A percentile compares a stretch with the other conserved stretches of the same genome.
Evolutionary conservation across 371 early-diverging fungal species (phyloP).

Genomic region (Rhizopus delemar): DNA sequence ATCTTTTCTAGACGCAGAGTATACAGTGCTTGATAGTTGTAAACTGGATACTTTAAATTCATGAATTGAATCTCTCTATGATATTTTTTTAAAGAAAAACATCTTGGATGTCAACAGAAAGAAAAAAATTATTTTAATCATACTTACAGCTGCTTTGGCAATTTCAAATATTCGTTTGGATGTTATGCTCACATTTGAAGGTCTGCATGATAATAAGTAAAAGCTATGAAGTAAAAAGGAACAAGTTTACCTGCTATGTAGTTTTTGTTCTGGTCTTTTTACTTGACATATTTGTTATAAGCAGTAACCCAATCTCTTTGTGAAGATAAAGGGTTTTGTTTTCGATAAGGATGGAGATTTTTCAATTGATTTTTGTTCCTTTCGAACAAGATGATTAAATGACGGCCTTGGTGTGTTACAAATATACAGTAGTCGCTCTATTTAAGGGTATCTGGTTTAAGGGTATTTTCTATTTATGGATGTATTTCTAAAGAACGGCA

Average conservation of each 20-base stretch:
- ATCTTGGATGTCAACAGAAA: conserved; percentile 11
- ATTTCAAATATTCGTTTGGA: conserved; percentile 16
- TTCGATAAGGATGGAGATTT: conserved; percentile 5
- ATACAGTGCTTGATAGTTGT: conserved; percentile 17
- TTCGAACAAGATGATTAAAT: too few relatives aligned
- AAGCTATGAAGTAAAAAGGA: conserved; percentile 7
- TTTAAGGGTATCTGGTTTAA: too few relatives aligned
- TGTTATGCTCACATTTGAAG: conserved; percentile 12
- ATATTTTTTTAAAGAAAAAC: conserved; percentile 13
- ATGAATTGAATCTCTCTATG: conserved; percentile 14
- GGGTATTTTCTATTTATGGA: too few relatives aligned
- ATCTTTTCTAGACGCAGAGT: conserved; percentile 20
- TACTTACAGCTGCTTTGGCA: conserved; percentile 18
- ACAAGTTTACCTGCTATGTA: conserved; percentile 11
- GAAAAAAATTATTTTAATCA: conserved; percentile 15
- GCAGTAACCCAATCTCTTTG: conserved; percentile 14
- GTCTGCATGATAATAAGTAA: conserved; percentile 15
- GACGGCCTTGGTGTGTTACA: too few relatives aligned
- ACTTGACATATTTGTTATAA: conserved; percentile 11
- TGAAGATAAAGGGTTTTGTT: conserved; percentile 8
- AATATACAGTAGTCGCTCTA: too few relatives aligned
- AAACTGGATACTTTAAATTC: conserved; percentile 16
- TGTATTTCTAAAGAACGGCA: too few relatives aligned
- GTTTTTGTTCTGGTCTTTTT: conserved; percentile 14
- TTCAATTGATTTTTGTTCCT: conserved; percentile 4